Evolutionary conservation across 2,329 filamentous ascomycete species (phyloP), one percentile per base, ranked within the genome.

Genomic region (Albifimbria verrucaria): DNA sequence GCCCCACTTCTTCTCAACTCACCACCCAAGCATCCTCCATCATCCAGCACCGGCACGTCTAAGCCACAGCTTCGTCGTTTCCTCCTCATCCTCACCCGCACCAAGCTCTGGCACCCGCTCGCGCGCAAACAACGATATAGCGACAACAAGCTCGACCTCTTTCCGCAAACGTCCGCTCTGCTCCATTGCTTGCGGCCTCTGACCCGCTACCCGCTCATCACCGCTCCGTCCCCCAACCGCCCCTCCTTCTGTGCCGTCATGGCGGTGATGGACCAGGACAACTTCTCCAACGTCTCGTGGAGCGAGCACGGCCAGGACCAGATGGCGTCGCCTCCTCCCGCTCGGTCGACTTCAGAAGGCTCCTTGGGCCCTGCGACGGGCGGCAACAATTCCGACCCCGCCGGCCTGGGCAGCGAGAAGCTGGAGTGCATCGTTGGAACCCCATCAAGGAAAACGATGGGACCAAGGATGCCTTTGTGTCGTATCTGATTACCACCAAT

Each of bases 371-470:
- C 63, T 67, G 66, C 67, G 78, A 70, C 72, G 76, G 72, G 66
- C 70, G 68, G 78, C 55, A 77, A 78, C 39, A 78, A 81, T 50
- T 70, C 74, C 23, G 86, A 89, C 64, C 72, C 85, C 49, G 80
- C 80, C 32, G 84, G 84, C 45, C 77, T 89, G 51, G 87, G 87
- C 55, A 81, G 79, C 36, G 93, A 95, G 60, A 81, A 83, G 52
- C 80, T 99, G 43, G 89, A 96, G 66, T 97, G 92, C 68, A 85
- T 77, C 18, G 93, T 99, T 18, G 84, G 85, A 51, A 83, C 87
- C 92, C 94, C 20, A 82, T 93, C 71, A 97, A 97, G 73, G 94
- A 97, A 77, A 94, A 93, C 65, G 91, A 97, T 65, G 93, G 94
- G 47, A 95, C 92, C 54, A 97, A 97, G 72, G 94, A 97, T 72